These are phyloP conservation scores for Globisporangium viniferum DNA, from an alignment of 352 stramenopile genomes.

Conservation along the genomic window DNA sequence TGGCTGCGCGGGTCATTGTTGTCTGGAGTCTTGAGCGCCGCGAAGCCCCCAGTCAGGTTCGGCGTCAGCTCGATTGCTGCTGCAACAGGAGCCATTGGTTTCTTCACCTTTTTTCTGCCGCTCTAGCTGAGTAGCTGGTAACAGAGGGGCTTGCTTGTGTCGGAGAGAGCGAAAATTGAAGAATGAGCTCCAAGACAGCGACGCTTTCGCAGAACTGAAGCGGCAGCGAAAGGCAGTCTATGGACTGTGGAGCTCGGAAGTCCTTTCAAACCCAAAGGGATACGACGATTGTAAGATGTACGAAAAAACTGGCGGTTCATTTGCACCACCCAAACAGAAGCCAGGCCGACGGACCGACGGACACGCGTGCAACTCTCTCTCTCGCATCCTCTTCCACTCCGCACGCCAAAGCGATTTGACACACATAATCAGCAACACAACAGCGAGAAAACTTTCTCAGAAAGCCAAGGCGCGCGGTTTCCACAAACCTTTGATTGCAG, in stretches of 20 bases:
- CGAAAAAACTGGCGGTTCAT: not conserved
- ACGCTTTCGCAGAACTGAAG: not conserved
- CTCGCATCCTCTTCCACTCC: not conserved
- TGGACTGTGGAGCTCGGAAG: not conserved
- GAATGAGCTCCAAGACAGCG: not conserved
- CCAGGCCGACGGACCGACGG: not conserved
- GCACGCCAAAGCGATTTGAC: not conserved
- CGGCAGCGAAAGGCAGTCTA: not conserved
- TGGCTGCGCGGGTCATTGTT: not conserved
- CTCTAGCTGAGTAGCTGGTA: not conserved
- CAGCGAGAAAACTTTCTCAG: not conserved
- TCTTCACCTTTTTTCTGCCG: no score
- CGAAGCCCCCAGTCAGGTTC: not conserved
- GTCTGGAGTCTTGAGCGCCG: slow-evolving; percentile 9
- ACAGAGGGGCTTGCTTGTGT: not conserved
- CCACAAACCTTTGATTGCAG: not conserved
- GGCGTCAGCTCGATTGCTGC: slow-evolving; percentile 2
- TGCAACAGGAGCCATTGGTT: not conserved
- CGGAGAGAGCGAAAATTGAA: not conserved
- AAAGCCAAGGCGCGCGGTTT: not conserved
- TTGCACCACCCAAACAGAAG: not conserved
- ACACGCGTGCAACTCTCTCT: not conserved
- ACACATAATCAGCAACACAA: not conserved
- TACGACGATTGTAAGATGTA: not conserved
- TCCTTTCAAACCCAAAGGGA: not conserved